These are phyloP conservation scores for Musa balbisiana DNA, from an alignment of 202 grass and related monocot species.

Conservation along the genomic window DNA sequence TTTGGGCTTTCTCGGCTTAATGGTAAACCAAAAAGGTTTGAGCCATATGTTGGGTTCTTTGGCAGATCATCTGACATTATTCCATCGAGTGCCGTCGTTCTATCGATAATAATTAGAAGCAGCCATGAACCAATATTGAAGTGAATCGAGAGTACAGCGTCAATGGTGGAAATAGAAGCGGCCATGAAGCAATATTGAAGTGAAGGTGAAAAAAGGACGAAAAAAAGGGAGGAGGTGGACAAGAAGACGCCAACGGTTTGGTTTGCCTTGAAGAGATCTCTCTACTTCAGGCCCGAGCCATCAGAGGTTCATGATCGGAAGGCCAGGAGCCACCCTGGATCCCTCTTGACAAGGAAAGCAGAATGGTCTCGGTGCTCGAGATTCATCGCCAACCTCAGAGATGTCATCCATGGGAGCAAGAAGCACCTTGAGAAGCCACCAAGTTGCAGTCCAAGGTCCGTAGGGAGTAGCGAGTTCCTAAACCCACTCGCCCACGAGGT, in stretches of 20 bases:
- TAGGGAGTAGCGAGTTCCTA: conserved; percentile 85
- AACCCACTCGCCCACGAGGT: conserved; percentile 93
- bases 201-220: too few species aligned
- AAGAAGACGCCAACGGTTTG: conserved; percentile 62
- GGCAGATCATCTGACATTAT: too few species aligned
- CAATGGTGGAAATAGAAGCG: too few species aligned
- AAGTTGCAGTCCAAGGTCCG: conserved; percentile 82
- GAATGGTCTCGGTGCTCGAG: conserved; percentile 66
- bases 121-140: too few species aligned
- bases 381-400: conserved; percentile 80
- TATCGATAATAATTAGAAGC: too few species aligned
- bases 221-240: conserved; percentile 6
- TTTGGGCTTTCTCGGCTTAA: background rate
- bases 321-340: conserved; percentile 32
- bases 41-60: background rate
- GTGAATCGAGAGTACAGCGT: too few species aligned
- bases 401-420: conserved; percentile 97
- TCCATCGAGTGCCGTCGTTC: too few species aligned
- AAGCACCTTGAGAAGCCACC: conserved; percentile 60
- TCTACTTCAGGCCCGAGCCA: conserved; percentile 66
- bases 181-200: too few species aligned
- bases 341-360: conserved; percentile 58
- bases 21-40: background rate
- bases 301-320: conserved; percentile 75
- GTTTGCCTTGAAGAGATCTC: conserved; percentile 75